Conservation (phyloP, 148 eudicot genomes). For the Chenopodium formosanum region DNA sequence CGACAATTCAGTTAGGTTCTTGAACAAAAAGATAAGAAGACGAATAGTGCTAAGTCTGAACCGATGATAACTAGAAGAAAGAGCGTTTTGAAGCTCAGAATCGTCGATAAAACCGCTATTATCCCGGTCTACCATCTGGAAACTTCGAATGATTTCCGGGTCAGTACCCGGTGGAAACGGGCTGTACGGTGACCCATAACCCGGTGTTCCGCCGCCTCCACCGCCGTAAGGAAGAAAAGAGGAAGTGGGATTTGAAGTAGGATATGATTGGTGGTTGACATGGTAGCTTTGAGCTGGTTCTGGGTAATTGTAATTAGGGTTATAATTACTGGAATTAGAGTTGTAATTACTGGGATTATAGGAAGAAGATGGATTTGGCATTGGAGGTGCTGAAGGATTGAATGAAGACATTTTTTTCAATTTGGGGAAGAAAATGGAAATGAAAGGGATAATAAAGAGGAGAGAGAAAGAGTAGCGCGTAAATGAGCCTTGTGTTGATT, state of each 20-base stretch:
- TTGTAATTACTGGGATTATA: not conserved
- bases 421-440: slow-evolving; percentile 6
- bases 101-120: slow-evolving; percentile 69
- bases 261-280: slow-evolving; percentile 12
- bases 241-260: slow-evolving; percentile 12
- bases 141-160: slow-evolving; percentile 71
- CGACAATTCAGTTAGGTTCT: slow-evolving; percentile 39
- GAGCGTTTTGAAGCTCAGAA: slow-evolving; percentile 54
- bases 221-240: slow-evolving; percentile 4
- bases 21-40: slow-evolving; percentile 60
- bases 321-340: not conserved
- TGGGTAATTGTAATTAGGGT: slow-evolving; percentile 14
- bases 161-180: slow-evolving; percentile 65
- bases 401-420: slow-evolving; percentile 18
- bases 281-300: slow-evolving; percentile 19
- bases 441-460: not conserved
- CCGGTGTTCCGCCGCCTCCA: not conserved
- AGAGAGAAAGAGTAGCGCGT: slow-evolving; percentile 7
- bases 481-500: not conserved
- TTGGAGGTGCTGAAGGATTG: slow-evolving; percentile 61
- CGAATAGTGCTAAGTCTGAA: slow-evolving; percentile 62
- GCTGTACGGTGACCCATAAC: slow-evolving; percentile 23
- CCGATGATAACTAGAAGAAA: slow-evolving; percentile 47
- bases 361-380: slow-evolving; percentile 29
- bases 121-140: slow-evolving; percentile 72